A percentile compares a stretch with the other conserved stretches of the same genome.
Evolutionary conservation across 2,329 filamentous ascomycete genomes (phyloP).

Genomic region (Tolypocladium album): DNA sequence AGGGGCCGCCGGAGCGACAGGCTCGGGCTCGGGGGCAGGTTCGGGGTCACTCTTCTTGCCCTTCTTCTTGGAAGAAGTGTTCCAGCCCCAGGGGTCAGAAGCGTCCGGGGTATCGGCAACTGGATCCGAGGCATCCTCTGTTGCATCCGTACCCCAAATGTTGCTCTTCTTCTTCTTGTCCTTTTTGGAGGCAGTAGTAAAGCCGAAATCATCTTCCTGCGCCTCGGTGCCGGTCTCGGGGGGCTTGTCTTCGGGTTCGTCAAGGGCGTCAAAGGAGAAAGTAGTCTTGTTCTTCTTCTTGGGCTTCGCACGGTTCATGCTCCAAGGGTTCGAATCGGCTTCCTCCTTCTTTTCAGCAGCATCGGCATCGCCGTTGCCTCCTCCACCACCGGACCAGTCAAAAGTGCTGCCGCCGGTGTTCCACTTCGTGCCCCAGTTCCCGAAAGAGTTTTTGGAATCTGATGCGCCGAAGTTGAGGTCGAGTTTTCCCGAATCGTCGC

Average conservation of each 20-base stretch:
- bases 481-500: constrained; percentile 45
- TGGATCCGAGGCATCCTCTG: constrained; percentile 20
- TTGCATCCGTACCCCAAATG: constrained; percentile 23
- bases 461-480: constrained; percentile 43
- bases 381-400: constrained; percentile 26
- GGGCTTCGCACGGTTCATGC: constrained; percentile 32
- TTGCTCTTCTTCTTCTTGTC: constrained; percentile 29
- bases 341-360: constrained; percentile 29
- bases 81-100: constrained; percentile 23
- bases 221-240: constrained; percentile 19
- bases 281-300: constrained; percentile 38
- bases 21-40: constrained; percentile 2
- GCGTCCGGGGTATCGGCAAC: constrained; percentile 11
- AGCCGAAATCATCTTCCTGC: constrained; percentile 20
- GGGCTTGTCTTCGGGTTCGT: constrained; percentile 27
- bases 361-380: constrained; percentile 13
- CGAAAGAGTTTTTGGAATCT: constrained; percentile 34
- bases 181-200: constrained; percentile 25
- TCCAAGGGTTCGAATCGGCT: constrained; percentile 38
- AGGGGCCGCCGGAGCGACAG: constrained; percentile 6
- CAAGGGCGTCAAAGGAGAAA: constrained; percentile 38
- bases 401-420: constrained; percentile 38
- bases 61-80: constrained; percentile 28
- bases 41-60: constrained; percentile 17
- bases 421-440: constrained; percentile 52